Evolutionary conservation across 2,329 filamentous ascomycete species (phyloP), one percentile per base, ranked within the genome.

Genomic region (Aspergillaceae sp.): DNA sequence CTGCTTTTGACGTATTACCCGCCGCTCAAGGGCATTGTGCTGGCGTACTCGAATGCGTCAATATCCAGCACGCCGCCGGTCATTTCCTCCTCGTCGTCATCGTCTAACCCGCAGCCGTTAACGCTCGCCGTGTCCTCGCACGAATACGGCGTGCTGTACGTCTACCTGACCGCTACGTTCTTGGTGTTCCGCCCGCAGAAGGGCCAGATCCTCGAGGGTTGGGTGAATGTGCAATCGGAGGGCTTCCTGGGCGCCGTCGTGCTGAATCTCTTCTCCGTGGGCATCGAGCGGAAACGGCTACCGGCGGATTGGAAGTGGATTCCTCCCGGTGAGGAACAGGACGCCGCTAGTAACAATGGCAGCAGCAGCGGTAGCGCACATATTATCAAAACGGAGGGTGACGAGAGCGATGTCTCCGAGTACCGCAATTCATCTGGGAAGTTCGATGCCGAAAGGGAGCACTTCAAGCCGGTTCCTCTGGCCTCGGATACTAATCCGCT

Each of bases 201-300:
- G 40, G 86, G 87, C 33, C 80, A 82, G 6, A 81, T 78, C 67
- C 77, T 97, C 61, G 83, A 90, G 54, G 92, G 88, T 7, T 83
- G 77, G 55, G 78, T 96, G 46, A 92, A 91, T 58, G 74, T 96
- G 29, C 87, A 94, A 62, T 91, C 85, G 41, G 87, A 92, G 56
- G 88, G 87, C 5, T 88, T 96, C 61, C 76, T 98, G 5, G 90
- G 91, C 19, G 78, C 96, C 2, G 81, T 94, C 7, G 92, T 88
- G 64, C 90, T 88, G 69, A 91, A 91, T 65, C 80, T 88, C 54
- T 97, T 97, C 75, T 94, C 92, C 56, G 87, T 91, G 1, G 87
- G 84, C 38, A 86, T 98, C 49, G 85, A 91, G 57, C 76, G 83
- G 26, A 79, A 79, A 50, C 76, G 87, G 33, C 73, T 98, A 10